Conservation (phyloP, 768 basidiomycete species). For the Tylopilus intermedius region DNA sequence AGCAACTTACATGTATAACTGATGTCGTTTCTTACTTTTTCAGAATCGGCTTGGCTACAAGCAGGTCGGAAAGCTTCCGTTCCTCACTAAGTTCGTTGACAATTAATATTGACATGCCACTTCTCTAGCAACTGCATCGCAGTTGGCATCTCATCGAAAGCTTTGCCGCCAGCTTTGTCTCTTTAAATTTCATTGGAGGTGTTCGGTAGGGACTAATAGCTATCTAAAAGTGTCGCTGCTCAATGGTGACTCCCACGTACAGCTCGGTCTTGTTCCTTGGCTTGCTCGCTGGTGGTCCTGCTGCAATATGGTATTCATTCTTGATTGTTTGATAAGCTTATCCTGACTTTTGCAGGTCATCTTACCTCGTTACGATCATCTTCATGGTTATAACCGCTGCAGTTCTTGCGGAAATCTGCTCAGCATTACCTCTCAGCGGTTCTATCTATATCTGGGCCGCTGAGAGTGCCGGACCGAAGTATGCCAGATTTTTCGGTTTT, state of each 20-base stretch:
- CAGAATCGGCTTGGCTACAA: conserved; percentile 77
- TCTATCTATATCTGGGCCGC: conserved; percentile 96
- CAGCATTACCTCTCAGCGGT: conserved; percentile 79
- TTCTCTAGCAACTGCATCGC: conserved; percentile 72
- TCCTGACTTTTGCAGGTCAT: conserved; percentile 56
- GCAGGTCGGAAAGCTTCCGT: conserved; percentile 43
- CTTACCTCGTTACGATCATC: conserved; percentile 73
- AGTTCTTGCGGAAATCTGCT: conserved; percentile 86
- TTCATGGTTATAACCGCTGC: conserved; percentile 88
- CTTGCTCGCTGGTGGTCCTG: conserved; percentile 79
- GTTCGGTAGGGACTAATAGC: conserved; percentile 50
- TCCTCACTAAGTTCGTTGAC: not conserved
- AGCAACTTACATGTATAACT: conserved; percentile 42
- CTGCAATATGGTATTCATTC: conserved; percentile 64
- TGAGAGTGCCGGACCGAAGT: conserved; percentile 84
- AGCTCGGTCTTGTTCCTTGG: conserved; percentile 80
- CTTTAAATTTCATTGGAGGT: conserved; percentile 87
- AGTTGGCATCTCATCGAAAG: conserved; percentile 80
- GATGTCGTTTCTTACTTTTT: conserved; percentile 34
- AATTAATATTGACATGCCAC: no score
- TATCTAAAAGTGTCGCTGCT: conserved; percentile 3
- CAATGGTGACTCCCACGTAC: not conserved
- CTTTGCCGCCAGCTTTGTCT: conserved; percentile 83
- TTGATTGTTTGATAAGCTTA: not conserved
- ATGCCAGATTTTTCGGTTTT: conserved; percentile 83